Base-by-base conservation (phyloP, 2,329 filamentous ascomycete species). In the Sphaceloma murrayae region DNA sequence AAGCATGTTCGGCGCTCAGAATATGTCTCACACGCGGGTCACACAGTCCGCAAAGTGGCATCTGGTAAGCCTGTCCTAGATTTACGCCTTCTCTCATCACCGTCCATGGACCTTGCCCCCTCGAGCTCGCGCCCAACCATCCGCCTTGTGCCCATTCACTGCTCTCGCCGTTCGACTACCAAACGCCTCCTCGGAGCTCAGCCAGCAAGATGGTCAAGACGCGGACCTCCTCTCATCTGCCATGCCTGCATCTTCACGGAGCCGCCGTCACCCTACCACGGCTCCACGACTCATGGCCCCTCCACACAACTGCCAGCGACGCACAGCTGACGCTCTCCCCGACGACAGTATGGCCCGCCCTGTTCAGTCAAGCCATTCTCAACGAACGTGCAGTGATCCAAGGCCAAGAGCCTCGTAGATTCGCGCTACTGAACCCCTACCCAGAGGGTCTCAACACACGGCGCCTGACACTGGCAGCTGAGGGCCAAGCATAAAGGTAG, bases 401-500 rank as follows among this genome's bases (percentile, higher is more conserved):
- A 40, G 22, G 19, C 14, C 36, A 17, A 30, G 22, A 16, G 30
- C 10, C n/a, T 19, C 13, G 14, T 38, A 13, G 19, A 19, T 9
- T 26, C 10, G 21, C 34, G 22, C 36, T 40, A 40, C 36, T 30
- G 22, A n/a, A 14, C 36, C 9, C 24, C 36, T 22, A 30, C 10
- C n/a, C n/a, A n/a, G n/a, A n/a, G n/a, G n/a, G n/a, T n/a, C n/a
- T n/a, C n/a, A n/a, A n/a, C n/a, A n/a, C n/a, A n/a, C n/a, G n/a
- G n/a, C n/a, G n/a, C n/a, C n/a, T n/a, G n/a, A n/a, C n/a, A n/a
- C n/a, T n/a, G n/a, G n/a, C n/a, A n/a, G n/a, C n/a, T n/a, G n/a
- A n/a, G n/a, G n/a, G 36, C 26, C 16, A 40, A 40, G 24, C 36
- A 40, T 40, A 40, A 40, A 40, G 22, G 24, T 40, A 40, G 24